phyloP scores from a whole-genome alignment of 2,329 filamentous ascomycete genomes.

The Graphilbum ipis-grandicollis region DNA sequence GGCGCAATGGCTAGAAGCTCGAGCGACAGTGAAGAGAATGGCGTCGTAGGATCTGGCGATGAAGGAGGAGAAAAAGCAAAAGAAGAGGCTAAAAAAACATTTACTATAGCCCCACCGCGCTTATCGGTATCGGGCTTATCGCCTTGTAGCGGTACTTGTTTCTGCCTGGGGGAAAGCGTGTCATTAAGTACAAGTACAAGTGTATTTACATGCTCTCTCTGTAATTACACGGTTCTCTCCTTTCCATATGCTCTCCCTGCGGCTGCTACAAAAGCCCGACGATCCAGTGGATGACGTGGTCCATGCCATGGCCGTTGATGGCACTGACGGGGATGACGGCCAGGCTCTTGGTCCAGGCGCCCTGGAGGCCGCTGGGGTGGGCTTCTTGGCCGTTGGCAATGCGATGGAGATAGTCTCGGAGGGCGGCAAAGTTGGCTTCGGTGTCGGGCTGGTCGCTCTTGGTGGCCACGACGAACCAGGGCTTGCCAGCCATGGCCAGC shows the following conservation, averaged over 20 bases:
- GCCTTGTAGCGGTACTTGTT: too few species aligned
- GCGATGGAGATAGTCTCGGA: conserved; percentile 53
- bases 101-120: too few species aligned
- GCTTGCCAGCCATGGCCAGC: conserved; percentile 79
- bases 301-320: conserved; percentile 70
- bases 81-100: too few species aligned
- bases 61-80: too few species aligned
- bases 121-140: too few species aligned
- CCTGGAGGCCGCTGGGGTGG: conserved; percentile 55
- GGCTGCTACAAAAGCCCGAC: conserved; percentile 48
- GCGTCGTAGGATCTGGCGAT: too few species aligned
- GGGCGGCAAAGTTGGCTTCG: conserved; percentile 52
- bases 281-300: conserved; percentile 55
- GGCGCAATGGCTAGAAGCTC: too few species aligned
- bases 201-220: too few species aligned
- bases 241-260: conserved; percentile 21
- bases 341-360: conserved; percentile 42
- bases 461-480: conserved; percentile 91
- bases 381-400: conserved; percentile 43
- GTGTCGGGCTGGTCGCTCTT: conserved; percentile 76
- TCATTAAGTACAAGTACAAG: too few species aligned
- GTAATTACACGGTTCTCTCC: background rate
- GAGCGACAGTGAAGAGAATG: too few species aligned
- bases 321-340: conserved; percentile 74
- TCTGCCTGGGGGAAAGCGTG: too few species aligned